phyloP scores from a whole-genome alignment of 192 early-diverging fungal species.

The Piromyces sp. region DNA sequence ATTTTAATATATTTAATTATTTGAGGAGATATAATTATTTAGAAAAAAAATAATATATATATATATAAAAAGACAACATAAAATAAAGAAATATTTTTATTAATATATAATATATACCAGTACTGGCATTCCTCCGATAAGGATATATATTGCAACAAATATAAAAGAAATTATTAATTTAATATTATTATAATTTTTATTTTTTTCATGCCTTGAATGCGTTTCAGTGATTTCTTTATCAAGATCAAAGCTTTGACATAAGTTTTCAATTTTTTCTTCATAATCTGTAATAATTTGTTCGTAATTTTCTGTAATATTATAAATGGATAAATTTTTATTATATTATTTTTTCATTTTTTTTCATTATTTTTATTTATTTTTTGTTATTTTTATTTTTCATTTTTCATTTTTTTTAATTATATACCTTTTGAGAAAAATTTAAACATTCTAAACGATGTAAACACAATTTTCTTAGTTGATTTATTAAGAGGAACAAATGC shows the following conservation, averaged over 20 bases:
- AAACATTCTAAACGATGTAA: neutral
- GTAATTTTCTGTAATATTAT: neutral
- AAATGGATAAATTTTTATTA: no score
- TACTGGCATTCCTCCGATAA: neutral
- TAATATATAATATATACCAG: neutral
- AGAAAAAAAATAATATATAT: no score
- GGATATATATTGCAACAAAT: neutral
- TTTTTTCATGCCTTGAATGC: neutral
- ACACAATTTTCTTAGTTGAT: neutral
- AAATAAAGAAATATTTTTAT: neutral
- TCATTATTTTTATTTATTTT: no score
- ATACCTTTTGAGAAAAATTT: neutral
- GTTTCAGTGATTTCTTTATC: neutral
- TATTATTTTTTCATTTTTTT: no score
- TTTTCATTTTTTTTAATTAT: no score
- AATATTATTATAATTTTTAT: neutral
- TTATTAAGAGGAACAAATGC: neutral
- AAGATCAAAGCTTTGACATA: neutral
- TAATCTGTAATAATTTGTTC: neutral
- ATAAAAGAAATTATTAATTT: neutral
- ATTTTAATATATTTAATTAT: no score
- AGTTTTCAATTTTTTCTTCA: neutral
- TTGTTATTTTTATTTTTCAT: no score
- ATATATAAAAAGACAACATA: no score
- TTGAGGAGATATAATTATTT: no score